A percentile compares a stretch with the other conserved stretches of the same genome.
Evolutionary conservation across 495 filamentous ascomycete species (phyloP).

Genomic region (Pseudomonodictys pantanalensis): DNA sequence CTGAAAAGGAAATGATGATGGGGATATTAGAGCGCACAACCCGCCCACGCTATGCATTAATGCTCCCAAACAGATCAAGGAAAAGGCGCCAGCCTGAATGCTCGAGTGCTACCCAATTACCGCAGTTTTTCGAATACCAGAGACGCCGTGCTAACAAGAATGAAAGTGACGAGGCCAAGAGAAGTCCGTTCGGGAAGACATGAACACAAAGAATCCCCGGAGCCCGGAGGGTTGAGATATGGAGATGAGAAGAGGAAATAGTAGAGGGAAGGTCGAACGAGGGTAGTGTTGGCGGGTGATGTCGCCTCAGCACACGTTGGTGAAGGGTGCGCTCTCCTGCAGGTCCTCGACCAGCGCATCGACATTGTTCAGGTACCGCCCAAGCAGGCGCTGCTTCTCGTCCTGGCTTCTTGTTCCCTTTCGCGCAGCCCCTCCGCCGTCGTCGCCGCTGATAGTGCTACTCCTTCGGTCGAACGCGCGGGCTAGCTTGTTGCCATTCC

Average conservation of each 20-base stretch:
- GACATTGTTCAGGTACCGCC: constrained; percentile 80
- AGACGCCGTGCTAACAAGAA: constrained; percentile 9
- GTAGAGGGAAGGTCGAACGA: neutral
- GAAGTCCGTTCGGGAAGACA: neutral
- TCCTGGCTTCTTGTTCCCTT: constrained; percentile 66
- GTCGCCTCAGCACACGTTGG: constrained; percentile 19
- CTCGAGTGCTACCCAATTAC: constrained; percentile 10
- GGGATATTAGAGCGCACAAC: constrained; percentile 13
- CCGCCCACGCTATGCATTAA: constrained; percentile 25
- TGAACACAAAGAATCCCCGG: neutral
- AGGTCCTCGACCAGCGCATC: constrained; percentile 89
- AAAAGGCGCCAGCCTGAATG: constrained; percentile 14
- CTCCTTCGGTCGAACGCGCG: constrained; percentile 49
- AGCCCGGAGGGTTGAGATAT: neutral
- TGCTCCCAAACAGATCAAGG: constrained; percentile 2
- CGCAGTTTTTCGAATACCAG: constrained; percentile 11
- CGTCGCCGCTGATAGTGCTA: constrained; percentile 42
- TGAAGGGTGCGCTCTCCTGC: constrained; percentile 71
- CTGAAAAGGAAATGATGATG: constrained; percentile 3
- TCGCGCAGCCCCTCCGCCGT: constrained; percentile 38
- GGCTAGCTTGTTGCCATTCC: constrained; percentile 69
- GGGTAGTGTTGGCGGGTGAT: neutral
- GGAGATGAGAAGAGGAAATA: neutral
- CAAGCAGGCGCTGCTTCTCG: constrained; percentile 82
- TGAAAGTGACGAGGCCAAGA: constrained; percentile 2